Evolutionary conservation across 306 rosid species (phyloP), one percentile per base, ranked within the genome.

Genomic region (Rosa multiflora): DNA sequence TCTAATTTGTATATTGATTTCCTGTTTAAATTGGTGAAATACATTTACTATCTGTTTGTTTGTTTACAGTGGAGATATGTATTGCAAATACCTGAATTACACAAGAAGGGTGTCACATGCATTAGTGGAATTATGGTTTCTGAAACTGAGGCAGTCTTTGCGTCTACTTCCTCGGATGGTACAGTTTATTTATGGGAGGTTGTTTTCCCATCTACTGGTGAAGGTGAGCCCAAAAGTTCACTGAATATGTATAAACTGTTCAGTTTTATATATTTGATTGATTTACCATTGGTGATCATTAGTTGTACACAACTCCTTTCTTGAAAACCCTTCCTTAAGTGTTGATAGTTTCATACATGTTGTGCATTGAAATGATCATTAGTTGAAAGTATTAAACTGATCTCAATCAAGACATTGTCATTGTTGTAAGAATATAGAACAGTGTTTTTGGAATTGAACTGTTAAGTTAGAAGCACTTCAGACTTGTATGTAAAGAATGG

Each of bases 41-140:
- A 39, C 44, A 73, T 10, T 23, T 37, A 21, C 62, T 52, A 46
- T 37, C 13, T 47, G 58, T 76, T 20, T 18, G 26, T 74, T 32
- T 80, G 44, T 49, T 76, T 21, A 32, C 78, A 95, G 98, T 95
- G 98, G 99, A 91, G 94, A 83, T 82, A 88, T 73, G 92, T 89
- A 82, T 55, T 85, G 35, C 94, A 87, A 83, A 74, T 90, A 71
- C 96, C 97, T 20, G 85, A 84, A 79, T 91, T 86, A 59, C 98
- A 95, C 90, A 90, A 89, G 83, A 93, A 91, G 85, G 99, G 99
- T 74, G 95, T 93, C 83, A 95, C 99, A 10, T 95, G 99, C 87
- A 89, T 93, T 75, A 87, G 83, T 82, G 99, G 94, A 76, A 88
- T 91, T 79, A 78, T 91, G 92, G 75, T 89, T 81, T 90, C 96